These are phyloP conservation scores for Crepidotus variabilis DNA, from an alignment of 768 basidiomycete genomes.

Conservation along the genomic window DNA sequence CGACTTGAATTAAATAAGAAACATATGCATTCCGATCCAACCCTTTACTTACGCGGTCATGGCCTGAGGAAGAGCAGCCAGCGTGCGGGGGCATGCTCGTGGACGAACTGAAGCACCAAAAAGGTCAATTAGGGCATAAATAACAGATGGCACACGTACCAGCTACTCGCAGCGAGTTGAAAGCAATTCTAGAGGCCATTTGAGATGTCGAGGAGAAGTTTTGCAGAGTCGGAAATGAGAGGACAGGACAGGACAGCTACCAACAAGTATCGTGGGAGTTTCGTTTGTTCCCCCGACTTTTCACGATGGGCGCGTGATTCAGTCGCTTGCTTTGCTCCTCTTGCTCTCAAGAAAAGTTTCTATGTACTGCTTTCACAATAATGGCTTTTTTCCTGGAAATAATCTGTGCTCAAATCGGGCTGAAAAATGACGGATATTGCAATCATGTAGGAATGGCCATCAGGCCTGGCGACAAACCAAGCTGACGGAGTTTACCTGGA, in stretches of 20 bases:
- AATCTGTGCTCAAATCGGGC: no score
- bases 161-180: constrained; percentile 59
- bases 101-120: constrained; percentile 44
- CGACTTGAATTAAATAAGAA: constrained; percentile 40
- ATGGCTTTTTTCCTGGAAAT: no score
- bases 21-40: constrained; percentile 6
- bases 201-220: constrained; percentile 20
- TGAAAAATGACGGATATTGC: no score
- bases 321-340: neutral
- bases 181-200: constrained; percentile 74
- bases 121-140: constrained; percentile 2
- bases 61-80: constrained; percentile 4
- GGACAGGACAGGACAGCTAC: constrained; percentile 23
- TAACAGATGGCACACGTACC: constrained; percentile 31
- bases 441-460: no score
- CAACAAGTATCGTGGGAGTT: constrained; percentile 32
- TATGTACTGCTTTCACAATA: no score
- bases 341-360: neutral
- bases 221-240: constrained; percentile 20
- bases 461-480: no score
- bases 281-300: constrained; percentile 29
- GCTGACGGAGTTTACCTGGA: no score
- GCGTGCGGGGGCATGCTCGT: constrained; percentile 41
- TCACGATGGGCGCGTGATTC: constrained; percentile 24
- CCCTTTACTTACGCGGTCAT: constrained; percentile 39